These are phyloP conservation scores for Grammothele lineata DNA, from an alignment of 768 basidiomycete genomes.

Conservation along the genomic window DNA sequence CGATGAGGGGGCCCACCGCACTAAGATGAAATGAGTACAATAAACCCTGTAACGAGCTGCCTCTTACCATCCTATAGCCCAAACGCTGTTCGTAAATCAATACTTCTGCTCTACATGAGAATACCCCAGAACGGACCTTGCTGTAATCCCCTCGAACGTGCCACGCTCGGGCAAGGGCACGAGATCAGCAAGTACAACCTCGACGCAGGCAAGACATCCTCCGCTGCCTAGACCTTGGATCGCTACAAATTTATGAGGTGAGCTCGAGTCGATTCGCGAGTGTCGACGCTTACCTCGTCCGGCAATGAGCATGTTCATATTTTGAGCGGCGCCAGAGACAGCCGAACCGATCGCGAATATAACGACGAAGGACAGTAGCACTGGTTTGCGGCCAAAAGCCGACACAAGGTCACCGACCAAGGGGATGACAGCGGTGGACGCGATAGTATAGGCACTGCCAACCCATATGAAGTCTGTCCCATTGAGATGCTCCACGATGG, in stretches of 20 bases:
- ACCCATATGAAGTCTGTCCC: constrained; percentile 22
- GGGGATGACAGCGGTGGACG: constrained; percentile 31
- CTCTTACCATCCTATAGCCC: no score
- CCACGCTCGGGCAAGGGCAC: constrained; percentile 21
- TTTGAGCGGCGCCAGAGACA: constrained; percentile 33
- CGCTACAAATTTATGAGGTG: constrained; percentile 8
- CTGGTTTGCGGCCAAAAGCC: constrained; percentile 2
- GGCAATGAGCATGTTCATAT: constrained; percentile 37
- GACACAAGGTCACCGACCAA: constrained; percentile 26
- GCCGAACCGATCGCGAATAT: constrained; percentile 37
- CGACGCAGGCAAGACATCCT: constrained; percentile 12
- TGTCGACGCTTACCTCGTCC: constrained; percentile 22
- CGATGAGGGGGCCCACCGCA: constrained; percentile 22
- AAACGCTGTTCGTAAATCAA: no score
- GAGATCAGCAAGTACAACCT: constrained; percentile 21
- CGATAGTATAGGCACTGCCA: constrained; percentile 30
- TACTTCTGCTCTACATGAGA: no score
- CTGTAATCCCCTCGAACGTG: constrained; percentile 26
- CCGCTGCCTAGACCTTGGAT: constrained; percentile 24
- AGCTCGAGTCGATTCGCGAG: not conserved
- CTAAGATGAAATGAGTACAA: no score
- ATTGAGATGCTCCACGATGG: constrained; percentile 10
- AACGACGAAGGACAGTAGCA: constrained; percentile 25
- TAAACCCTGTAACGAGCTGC: no score
- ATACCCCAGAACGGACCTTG: not conserved